Evolutionary conservation across 768 basidiomycete species (phyloP).

Genomic region (Trametes gibbosa): DNA sequence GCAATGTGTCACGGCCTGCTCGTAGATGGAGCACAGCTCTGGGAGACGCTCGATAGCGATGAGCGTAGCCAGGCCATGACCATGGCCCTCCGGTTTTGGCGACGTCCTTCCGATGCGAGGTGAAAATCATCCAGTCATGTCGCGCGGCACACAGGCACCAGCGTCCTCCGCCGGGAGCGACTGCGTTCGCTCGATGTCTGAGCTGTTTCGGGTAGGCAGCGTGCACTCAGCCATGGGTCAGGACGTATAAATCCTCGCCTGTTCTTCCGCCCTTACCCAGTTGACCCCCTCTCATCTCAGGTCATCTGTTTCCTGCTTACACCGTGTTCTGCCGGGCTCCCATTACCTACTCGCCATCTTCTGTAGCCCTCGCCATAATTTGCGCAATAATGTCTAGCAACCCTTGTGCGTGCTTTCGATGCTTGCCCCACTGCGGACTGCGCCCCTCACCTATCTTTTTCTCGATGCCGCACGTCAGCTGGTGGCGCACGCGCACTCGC

Average conservation of each 20-base stretch:
- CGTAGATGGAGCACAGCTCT: slow-evolving; percentile 3
- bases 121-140: slow-evolving; percentile 12
- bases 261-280: slow-evolving; percentile 3
- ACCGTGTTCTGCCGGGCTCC: background rate
- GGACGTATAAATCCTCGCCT: slow-evolving; percentile 22
- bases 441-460: background rate
- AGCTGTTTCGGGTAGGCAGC: background rate
- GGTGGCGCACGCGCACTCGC: background rate
- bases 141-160: slow-evolving; percentile 13
- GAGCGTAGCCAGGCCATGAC: background rate
- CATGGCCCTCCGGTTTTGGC: background rate
- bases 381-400: background rate
- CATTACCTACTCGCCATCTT: background rate
- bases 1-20: slow-evolving; percentile 2
- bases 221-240: background rate
- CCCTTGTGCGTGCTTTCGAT: background rate
- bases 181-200: slow-evolving; percentile 8
- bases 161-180: slow-evolving; percentile 2
- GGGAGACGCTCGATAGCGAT: background rate
- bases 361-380: background rate
- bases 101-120: background rate
- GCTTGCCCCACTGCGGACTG: background rate
- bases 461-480: background rate
- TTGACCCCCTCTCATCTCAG: slow-evolving; percentile 12
- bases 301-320: background rate